Conservation (phyloP, 2,329 filamentous ascomycete genomes). For the Nemania bipapillata region DNA sequence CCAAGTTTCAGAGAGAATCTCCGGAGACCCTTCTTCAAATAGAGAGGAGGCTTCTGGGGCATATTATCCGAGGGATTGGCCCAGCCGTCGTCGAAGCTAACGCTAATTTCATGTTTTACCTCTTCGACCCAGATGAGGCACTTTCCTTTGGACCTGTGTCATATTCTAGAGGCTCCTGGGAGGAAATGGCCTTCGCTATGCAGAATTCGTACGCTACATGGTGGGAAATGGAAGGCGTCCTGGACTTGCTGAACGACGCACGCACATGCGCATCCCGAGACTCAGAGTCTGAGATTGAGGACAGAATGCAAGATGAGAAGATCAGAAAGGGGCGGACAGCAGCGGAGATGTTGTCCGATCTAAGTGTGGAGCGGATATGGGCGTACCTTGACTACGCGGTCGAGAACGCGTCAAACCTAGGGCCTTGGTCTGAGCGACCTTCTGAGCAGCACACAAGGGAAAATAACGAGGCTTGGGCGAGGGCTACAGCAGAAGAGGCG, state of each 20-base stretch:
- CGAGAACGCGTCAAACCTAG: conserved; percentile 40
- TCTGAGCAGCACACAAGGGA: conserved; percentile 11
- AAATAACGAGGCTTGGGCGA: background rate
- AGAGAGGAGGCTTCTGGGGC: too few species aligned
- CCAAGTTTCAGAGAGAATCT: conserved; percentile 28
- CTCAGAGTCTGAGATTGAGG: conserved; percentile 19
- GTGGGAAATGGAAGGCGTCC: conserved; percentile 42
- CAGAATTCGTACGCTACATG: conserved; percentile 41
- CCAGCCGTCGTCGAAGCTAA: conserved; percentile 15
- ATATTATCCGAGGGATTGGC: background rate
- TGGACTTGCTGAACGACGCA: conserved; percentile 41
- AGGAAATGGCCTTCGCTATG: conserved; percentile 37
- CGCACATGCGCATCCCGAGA: conserved; percentile 31
- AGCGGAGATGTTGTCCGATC: conserved; percentile 22
- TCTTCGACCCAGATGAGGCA: conserved; percentile 37
- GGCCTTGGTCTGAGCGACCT: conserved; percentile 34
- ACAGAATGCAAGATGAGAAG: background rate
- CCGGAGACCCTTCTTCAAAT: conserved; percentile 29
- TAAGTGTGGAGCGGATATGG: conserved; percentile 37
- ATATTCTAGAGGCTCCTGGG: conserved; percentile 31
- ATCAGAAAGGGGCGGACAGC: conserved; percentile 5
- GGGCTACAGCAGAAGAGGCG: background rate
- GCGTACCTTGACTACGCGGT: conserved; percentile 39
- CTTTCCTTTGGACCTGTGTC: conserved; percentile 5
- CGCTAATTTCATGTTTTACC: conserved; percentile 30